Evolutionary conservation across 345 rosid species (phyloP), one percentile per base, ranked within the genome.

Genomic region (Eucalyptus decipiens): DNA sequence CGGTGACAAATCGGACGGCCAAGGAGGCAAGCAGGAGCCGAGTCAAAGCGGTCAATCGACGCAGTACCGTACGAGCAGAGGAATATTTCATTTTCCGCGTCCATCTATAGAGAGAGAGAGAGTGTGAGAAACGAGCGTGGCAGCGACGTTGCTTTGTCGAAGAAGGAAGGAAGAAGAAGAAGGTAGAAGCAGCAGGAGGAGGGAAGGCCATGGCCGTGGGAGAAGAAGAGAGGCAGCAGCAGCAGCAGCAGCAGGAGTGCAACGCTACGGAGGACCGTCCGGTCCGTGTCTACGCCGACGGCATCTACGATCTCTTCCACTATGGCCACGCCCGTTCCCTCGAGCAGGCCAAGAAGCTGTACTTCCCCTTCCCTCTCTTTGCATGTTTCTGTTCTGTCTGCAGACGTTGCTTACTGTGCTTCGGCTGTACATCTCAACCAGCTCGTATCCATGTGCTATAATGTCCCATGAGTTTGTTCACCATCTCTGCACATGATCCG

Each of bases 231-330:
- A 21, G 19, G 80, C 26, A 69, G 43, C 26, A 9, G 45, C 28
- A 17, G 80, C 3, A 16, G 52, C 52, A 62, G 83, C 47, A 76
- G 83, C 47, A 3, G 47, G 1, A 19, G 81, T 0, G 85, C 85
- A 11, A 76, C 85, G 16, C 85, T 0, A 76, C 47, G 28, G 85
- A 76, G 85, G 95, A 93, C 89, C 94, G 92, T 42, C 95, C 96
- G 24, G 92, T 95, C 51, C 95, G 99, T 34, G 98, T 97, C 83
- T 97, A 96, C 91, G 99, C 99, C 88, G 99, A 97, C 90, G 99
- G 99, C 93, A 97, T 97, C 96, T 97, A 97, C 92, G 99, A 97
- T 95, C 99, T 97, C 87, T 96, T 97, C 93, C 99, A 97, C 90
- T 96, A 93, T 65, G 99, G 99, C 52, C 99, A 96, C 90, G 99